These are phyloP conservation scores for Mrakia gelida DNA, from an alignment of 768 basidiomycete genomes.

Conservation along the genomic window DNA sequence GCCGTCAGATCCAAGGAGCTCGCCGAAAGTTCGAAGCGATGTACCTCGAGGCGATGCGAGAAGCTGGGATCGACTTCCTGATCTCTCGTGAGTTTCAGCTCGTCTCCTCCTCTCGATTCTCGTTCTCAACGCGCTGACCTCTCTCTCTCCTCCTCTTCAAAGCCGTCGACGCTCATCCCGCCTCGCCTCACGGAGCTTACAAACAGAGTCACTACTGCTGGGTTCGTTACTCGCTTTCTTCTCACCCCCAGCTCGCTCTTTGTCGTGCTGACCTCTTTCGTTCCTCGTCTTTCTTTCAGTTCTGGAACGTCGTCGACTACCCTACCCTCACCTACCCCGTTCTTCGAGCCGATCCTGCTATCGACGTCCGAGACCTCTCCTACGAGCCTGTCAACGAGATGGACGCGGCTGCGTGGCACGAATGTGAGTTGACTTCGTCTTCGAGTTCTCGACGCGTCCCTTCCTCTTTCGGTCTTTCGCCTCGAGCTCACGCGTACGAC, in stretches of 20 bases:
- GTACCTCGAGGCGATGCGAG: background rate
- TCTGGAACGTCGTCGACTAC: constrained; percentile 69
- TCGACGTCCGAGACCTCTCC: constrained; percentile 54
- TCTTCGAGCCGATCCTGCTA: constrained; percentile 53
- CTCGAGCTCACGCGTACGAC: constrained; percentile 42
- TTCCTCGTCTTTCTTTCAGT: constrained; percentile 51
- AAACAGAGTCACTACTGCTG: background rate
- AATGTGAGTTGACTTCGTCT: constrained; percentile 50
- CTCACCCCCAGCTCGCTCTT: no score
- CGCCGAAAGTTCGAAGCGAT: background rate
- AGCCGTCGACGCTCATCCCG: background rate
- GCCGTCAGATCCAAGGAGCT: constrained; percentile 5
- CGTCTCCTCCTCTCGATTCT: background rate
- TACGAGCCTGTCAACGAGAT: constrained; percentile 48
- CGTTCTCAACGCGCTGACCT: background rate
- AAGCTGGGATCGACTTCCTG: background rate
- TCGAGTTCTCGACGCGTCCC: background rate
- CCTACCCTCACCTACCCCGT: constrained; percentile 62
- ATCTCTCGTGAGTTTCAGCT: background rate
- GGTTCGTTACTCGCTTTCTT: background rate
- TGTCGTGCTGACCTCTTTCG: no score
- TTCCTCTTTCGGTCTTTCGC: constrained; percentile 37
- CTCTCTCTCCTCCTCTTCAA: background rate
- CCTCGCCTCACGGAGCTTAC: background rate
- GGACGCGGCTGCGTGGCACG: constrained; percentile 54